Conservation (phyloP, 2,329 filamentous ascomycete genomes). For the Simplicillium sp. region DNA sequence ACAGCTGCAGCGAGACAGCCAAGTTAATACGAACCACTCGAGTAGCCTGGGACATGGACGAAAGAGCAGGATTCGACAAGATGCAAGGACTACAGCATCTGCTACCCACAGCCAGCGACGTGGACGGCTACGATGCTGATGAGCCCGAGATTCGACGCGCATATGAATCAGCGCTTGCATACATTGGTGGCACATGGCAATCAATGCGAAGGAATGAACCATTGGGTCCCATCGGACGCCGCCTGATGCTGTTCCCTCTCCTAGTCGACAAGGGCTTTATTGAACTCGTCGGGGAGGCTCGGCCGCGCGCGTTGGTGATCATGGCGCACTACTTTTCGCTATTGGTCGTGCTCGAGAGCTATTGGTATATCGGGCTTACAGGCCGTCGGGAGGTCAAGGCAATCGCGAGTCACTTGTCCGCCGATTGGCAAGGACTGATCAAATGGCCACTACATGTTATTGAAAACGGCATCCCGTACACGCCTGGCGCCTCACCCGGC, state of each 20-base stretch:
- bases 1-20: conserved; percentile 4
- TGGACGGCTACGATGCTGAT: conserved; percentile 5
- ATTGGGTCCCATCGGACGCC: conserved; percentile 3
- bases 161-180: conserved; percentile 10
- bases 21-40: conserved; percentile 5
- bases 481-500: background rate
- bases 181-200: conserved; percentile 11
- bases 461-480: background rate
- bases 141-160: conserved; percentile 7
- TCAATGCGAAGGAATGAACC: conserved; percentile 6
- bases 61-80: conserved; percentile 1
- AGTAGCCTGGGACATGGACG: conserved; percentile 7
- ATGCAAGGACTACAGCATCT: background rate
- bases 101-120: conserved; percentile 9
- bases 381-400: conserved; percentile 10
- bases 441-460: background rate
- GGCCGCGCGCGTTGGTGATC: conserved; percentile 12
- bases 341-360: conserved; percentile 6
- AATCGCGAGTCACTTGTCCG: conserved; percentile 4
- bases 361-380: conserved; percentile 13
- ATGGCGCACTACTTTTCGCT: conserved; percentile 14
- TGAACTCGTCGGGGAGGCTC: conserved; percentile 10
- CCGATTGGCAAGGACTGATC: background rate
- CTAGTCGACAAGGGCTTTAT: conserved; percentile 10
- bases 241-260: conserved; percentile 12